Evolutionary conservation across 2,329 filamentous ascomycete genomes (phyloP).

Genomic region (Fusarium sp.): DNA sequence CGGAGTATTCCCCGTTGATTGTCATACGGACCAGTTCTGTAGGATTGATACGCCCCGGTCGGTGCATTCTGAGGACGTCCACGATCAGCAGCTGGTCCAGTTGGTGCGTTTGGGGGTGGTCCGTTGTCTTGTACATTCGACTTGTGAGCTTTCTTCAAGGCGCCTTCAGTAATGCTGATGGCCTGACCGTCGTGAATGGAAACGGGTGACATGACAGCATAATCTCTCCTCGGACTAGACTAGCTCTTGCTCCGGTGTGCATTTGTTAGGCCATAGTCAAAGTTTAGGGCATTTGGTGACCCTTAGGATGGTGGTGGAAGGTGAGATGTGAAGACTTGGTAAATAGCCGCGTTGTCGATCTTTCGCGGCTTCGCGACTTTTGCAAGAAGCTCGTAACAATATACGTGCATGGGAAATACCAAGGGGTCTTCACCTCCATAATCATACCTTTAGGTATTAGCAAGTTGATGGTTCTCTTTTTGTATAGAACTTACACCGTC

Average conservation of each 20-base stretch:
- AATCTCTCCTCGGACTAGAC: neutral
- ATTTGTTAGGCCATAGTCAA: neutral
- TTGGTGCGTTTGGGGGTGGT: neutral
- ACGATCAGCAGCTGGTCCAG: neutral
- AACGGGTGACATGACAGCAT: neutral
- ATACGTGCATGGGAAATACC: neutral
- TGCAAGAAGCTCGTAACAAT: neutral
- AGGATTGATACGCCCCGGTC: neutral
- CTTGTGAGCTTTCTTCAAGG: neutral
- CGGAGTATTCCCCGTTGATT: neutral
- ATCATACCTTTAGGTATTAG: neutral
- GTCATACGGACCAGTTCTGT: neutral
- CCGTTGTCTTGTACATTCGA: neutral
- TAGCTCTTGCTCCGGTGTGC: neutral
- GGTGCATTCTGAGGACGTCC: neutral
- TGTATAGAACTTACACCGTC: neutral
- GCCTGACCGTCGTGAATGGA: too few species aligned
- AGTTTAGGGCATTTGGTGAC: neutral
- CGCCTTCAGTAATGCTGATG: neutral
- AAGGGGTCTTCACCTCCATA: neutral
- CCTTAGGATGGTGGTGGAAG: neutral
- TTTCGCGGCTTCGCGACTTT: neutral
- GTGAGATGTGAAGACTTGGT: neutral
- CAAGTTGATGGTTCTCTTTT: accelerated
- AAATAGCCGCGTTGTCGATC: neutral